phyloP scores from a whole-genome alignment of 768 basidiomycete genomes.

The Rhizopogon vinicolor region DNA sequence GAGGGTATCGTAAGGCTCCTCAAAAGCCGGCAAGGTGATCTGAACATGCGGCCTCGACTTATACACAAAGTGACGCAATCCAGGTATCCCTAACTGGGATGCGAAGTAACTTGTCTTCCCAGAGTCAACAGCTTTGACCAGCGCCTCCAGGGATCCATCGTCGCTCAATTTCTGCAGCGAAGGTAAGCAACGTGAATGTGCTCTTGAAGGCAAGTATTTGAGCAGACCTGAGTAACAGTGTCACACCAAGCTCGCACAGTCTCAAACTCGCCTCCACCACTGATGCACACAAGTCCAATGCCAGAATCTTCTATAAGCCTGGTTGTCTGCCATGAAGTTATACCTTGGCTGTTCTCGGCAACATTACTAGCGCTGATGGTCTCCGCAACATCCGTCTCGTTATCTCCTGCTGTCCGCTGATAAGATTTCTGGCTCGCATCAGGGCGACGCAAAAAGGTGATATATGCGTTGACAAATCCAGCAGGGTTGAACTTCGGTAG shows the following conservation, averaged over 20 bases:
- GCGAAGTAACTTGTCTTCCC: slow-evolving; percentile 61
- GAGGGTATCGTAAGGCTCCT: slow-evolving; percentile 72
- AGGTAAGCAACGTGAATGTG: background rate
- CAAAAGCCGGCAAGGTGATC: slow-evolving; percentile 79
- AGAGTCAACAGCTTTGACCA: slow-evolving; percentile 42
- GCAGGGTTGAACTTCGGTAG: slow-evolving; percentile 90
- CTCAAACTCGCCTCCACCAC: slow-evolving; percentile 81
- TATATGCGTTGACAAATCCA: slow-evolving; percentile 89
- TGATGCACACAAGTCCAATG: slow-evolving; percentile 75
- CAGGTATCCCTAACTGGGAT: slow-evolving; percentile 80
- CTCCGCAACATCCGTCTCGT: background rate
- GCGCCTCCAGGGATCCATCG: slow-evolving; percentile 51
- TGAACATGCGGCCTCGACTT: slow-evolving; percentile 90
- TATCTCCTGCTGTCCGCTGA: slow-evolving; percentile 1
- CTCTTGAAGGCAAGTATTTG: slow-evolving; percentile 2
- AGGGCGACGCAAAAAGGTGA: slow-evolving; percentile 59
- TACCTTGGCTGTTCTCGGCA: slow-evolving; percentile 11
- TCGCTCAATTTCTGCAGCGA: slow-evolving; percentile 53
- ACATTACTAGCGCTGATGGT: background rate
- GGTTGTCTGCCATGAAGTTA: slow-evolving; percentile 2
- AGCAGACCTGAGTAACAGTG: slow-evolving; percentile 51
- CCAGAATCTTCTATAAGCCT: slow-evolving; percentile 23
- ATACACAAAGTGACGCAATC: slow-evolving; percentile 91
- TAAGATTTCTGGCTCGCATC: slow-evolving; percentile 8
- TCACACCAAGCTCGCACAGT: slow-evolving; percentile 76